Conservation (phyloP, 177 flowering plant genomes). For the Tripterygium wilfordii region DNA sequence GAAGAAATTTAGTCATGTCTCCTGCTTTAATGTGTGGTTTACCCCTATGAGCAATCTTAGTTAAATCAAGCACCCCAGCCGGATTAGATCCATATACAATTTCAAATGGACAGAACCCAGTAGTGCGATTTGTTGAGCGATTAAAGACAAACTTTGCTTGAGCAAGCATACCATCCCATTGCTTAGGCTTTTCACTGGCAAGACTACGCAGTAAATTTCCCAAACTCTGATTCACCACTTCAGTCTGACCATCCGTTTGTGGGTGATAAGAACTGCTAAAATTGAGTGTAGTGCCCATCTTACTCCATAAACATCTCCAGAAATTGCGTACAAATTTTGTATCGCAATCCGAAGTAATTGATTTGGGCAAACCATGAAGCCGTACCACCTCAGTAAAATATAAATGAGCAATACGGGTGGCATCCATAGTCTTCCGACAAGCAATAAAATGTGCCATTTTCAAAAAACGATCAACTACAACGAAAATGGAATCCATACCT, state of each 20-base stretch:
- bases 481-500: neutral
- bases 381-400: neutral
- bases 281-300: neutral
- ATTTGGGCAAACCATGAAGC: no score
- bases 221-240: neutral
- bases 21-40: no score
- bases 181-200: neutral
- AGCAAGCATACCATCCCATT: neutral
- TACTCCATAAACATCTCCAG: neutral
- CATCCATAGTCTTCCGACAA: neutral
- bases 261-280: neutral
- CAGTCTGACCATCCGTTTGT: neutral
- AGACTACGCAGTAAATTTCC: neutral
- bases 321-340: neutral
- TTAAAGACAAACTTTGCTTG: neutral
- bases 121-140: neutral
- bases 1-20: no score
- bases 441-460: neutral
- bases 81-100: neutral
- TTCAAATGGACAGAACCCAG: neutral
- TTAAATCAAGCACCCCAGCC: no score
- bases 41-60: no score
- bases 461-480: neutral
- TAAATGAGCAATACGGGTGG: neutral
- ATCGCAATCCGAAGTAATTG: neutral